These are phyloP conservation scores for Imleria badia DNA, from an alignment of 768 basidiomycete genomes.

Conservation along the genomic window DNA sequence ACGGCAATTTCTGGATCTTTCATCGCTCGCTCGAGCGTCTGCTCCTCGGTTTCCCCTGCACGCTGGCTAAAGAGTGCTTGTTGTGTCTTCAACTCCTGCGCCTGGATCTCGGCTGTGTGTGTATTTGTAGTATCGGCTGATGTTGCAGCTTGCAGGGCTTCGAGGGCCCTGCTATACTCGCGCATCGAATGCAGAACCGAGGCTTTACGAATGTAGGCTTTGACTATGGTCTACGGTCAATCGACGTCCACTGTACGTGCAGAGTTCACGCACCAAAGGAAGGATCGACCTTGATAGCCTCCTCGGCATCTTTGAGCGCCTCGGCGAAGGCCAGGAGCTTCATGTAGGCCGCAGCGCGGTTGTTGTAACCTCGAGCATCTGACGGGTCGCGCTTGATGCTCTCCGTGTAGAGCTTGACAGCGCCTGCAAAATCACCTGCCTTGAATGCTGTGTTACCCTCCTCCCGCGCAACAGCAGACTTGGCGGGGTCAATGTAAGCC, in stretches of 20 bases:
- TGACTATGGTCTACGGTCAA: conserved; percentile 46
- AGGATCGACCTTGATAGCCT: conserved; percentile 90
- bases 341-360: conserved; percentile 96
- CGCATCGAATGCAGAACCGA: conserved; percentile 87
- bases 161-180: conserved; percentile 84
- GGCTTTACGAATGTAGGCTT: conserved; percentile 93
- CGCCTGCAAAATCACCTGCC: conserved; percentile 84
- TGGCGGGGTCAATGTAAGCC: conserved; percentile 85
- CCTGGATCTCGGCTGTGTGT: conserved; percentile 80
- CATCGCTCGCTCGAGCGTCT: conserved; percentile 93
- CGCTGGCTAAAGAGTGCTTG: conserved; percentile 78
- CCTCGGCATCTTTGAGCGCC: conserved; percentile 92
- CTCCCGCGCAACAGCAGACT: conserved; percentile 80
- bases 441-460: conserved; percentile 95
- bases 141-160: conserved; percentile 74
- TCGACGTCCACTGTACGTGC: background rate
- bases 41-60: conserved; percentile 84
- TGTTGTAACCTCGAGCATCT: conserved; percentile 94
- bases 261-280: conserved; percentile 59
- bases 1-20: conserved; percentile 95
- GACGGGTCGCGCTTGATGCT: conserved; percentile 93
- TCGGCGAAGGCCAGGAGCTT: conserved; percentile 93
- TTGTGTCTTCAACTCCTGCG: conserved; percentile 78
- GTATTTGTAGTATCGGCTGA: conserved; percentile 80
- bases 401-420: conserved; percentile 92